Percentiles rank a stretch among this genome's conserved stretches.
Conservation (phyloP, 257 asterid species). For the Scutellaria galericulata region DNA sequence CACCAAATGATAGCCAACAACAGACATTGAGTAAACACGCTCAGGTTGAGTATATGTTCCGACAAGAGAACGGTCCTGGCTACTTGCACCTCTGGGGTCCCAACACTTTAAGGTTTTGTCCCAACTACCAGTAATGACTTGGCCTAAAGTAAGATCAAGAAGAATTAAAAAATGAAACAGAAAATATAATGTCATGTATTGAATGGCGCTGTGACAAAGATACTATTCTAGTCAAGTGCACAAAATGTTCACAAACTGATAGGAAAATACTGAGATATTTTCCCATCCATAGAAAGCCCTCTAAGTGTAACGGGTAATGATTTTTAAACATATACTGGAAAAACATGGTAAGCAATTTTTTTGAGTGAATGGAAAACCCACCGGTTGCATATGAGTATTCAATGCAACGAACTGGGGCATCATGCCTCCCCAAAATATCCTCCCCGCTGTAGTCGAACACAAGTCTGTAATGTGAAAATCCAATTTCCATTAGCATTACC, state of each 20-base stretch:
- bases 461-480: slow-evolving; percentile 51
- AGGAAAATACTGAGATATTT: too few relatives aligned
- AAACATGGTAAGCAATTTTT: background rate
- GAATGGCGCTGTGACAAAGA: background rate
- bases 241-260: background rate
- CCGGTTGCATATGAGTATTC: slow-evolving; percentile 88
- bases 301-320: too few relatives aligned
- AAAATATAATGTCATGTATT: background rate
- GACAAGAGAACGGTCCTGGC: slow-evolving; percentile 84
- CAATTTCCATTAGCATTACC: slow-evolving; percentile 12
- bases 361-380: slow-evolving; percentile 33
- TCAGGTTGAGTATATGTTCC: slow-evolving; percentile 95
- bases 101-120: slow-evolving; percentile 95
- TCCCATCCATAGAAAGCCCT: too few relatives aligned
- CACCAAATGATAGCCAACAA: slow-evolving; percentile 85
- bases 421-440: slow-evolving; percentile 78
- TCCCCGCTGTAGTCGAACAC: slow-evolving; percentile 70
- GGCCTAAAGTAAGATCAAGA: slow-evolving; percentile 56
- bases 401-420: slow-evolving; percentile 80
- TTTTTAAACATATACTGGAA: too few relatives aligned
- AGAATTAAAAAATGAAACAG: background rate
- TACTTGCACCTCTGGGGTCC: slow-evolving; percentile 98
- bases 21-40: slow-evolving; percentile 90
- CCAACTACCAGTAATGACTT: slow-evolving; percentile 99
- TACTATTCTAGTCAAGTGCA: slow-evolving; percentile 12